These are phyloP conservation scores for Leishmania amazonensis DNA, from an alignment of 208 protist species.

Conservation along the genomic window DNA sequence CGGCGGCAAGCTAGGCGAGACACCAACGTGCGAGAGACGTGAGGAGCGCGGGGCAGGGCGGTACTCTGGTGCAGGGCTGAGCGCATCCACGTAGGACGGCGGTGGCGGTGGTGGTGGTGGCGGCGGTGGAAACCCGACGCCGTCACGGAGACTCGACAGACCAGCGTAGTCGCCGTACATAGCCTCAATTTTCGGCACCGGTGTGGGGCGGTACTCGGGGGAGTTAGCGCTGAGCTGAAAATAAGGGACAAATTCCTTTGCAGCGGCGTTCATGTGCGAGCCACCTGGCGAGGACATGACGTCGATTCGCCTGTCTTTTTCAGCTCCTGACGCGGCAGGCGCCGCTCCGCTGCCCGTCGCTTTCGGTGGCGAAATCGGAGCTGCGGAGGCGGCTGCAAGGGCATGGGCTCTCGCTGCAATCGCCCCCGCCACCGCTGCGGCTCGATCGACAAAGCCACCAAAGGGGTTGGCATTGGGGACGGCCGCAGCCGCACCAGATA, in stretches of 20 bases:
- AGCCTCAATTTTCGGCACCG: slow-evolving; percentile 16
- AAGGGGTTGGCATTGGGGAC: not conserved
- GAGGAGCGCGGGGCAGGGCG: slow-evolving; percentile 43
- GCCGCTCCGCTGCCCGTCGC: not conserved
- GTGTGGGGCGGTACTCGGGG: slow-evolving; percentile 47
- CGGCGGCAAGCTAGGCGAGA: slow-evolving; percentile 20
- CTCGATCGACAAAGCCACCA: not conserved
- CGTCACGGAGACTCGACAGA: not conserved
- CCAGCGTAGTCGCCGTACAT: slow-evolving; percentile 12
- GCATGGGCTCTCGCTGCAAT: slow-evolving; percentile 24
- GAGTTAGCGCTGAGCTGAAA: slow-evolving; percentile 49
- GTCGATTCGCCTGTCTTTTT: slow-evolving; percentile 3
- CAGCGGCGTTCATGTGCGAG: slow-evolving; percentile 75
- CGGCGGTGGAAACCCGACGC: slow-evolving; percentile 11
- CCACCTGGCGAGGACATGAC: slow-evolving; percentile 26
- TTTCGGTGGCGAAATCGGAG: not conserved
- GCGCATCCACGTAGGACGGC: slow-evolving; percentile 26
- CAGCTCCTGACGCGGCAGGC: not conserved
- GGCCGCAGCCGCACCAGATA: not conserved
- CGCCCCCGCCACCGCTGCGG: slow-evolving; percentile 21
- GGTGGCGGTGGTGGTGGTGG: slow-evolving; percentile 35
- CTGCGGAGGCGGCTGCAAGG: not conserved
- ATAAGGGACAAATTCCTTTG: slow-evolving; percentile 75
- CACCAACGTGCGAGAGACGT: slow-evolving; percentile 29
- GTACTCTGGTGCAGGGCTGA: slow-evolving; percentile 22